phyloP scores from a whole-genome alignment of 805 yeast genomes.

The Zygoascus biomembranicola region DNA sequence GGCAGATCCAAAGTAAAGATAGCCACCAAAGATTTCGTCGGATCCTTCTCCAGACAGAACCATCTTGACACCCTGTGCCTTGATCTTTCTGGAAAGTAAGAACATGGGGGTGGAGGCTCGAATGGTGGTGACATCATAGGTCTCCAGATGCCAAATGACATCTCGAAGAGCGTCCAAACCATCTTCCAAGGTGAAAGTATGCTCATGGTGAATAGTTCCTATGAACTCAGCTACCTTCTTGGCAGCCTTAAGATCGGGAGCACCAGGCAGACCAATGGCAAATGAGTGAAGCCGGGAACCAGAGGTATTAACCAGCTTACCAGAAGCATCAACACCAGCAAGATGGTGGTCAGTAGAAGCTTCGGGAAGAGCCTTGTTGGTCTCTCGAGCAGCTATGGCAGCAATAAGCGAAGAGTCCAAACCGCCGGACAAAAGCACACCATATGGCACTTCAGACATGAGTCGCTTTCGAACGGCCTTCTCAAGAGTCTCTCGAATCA shows the following conservation, averaged over 20 bases:
- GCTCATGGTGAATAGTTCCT: slow-evolving; percentile 96
- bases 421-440: slow-evolving; percentile 96
- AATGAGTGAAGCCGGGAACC: slow-evolving; percentile 81
- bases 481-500: slow-evolving; percentile 75
- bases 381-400: slow-evolving; percentile 93
- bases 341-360: slow-evolving; percentile 56
- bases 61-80: slow-evolving; percentile 99
- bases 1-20: slow-evolving; percentile 93
- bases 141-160: slow-evolving; percentile 92
- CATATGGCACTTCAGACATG: slow-evolving; percentile 99
- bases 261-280: slow-evolving; percentile 94
- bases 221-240: slow-evolving; percentile 92
- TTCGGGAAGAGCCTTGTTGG: slow-evolving; percentile 66
- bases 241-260: slow-evolving; percentile 96
- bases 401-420: slow-evolving; percentile 95
- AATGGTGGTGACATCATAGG: slow-evolving; percentile 96
- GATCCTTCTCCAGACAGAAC: slow-evolving; percentile 98
- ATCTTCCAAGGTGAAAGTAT: slow-evolving; percentile 92
- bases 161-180: slow-evolving; percentile 94
- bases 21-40: slow-evolving; percentile 98
- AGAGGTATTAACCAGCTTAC: slow-evolving; percentile 59
- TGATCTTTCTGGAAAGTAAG: slow-evolving; percentile 88
- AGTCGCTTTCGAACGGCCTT: slow-evolving; percentile 96
- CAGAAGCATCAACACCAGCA: slow-evolving; percentile 88
- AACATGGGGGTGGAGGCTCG: slow-evolving; percentile 99